Evolutionary conservation across 108 stramenopile genomes (phyloP).

Genomic region (Parietichytrium sp.): DNA sequence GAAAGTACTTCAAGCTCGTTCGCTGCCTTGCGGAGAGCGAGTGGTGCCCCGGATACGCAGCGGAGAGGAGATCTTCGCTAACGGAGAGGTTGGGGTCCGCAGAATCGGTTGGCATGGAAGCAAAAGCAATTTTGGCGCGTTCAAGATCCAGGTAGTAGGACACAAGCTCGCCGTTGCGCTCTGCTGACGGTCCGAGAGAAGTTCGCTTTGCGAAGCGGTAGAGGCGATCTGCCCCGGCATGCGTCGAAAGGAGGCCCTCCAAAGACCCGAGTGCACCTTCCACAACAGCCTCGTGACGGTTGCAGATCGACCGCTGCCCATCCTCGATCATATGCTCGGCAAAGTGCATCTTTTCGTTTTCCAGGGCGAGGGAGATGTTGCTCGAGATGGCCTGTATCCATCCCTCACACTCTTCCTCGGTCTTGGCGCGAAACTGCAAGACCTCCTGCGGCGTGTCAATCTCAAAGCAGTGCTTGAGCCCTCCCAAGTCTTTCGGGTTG

Average conservation of each 20-base stretch:
- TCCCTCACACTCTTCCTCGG: background rate
- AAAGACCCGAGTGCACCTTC: background rate
- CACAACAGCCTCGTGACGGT: background rate
- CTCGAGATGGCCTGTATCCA: constrained; percentile 11
- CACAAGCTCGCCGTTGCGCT: constrained; percentile 23
- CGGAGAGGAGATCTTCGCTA: too few species aligned
- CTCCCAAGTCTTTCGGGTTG: background rate
- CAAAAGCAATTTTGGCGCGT: background rate
- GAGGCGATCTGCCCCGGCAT: constrained; percentile 30
- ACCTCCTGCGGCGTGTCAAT: constrained; percentile 22
- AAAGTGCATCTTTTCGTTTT: background rate
- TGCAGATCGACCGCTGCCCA: background rate
- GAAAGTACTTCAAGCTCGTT: background rate
- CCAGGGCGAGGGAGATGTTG: background rate
- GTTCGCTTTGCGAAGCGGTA: constrained; percentile 35
- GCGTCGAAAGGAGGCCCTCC: constrained; percentile 4
- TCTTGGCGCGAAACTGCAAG: background rate
- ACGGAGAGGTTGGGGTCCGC: too few species aligned
- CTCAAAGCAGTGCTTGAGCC: constrained; percentile 31
- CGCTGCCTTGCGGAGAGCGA: background rate
- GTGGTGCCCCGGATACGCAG: too few species aligned
- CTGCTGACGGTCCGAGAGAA: background rate
- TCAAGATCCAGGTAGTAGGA: background rate
- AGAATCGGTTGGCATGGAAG: background rate
- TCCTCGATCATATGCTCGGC: constrained; percentile 36